These are phyloP conservation scores for Colletotrichum tropicicola DNA, from an alignment of 2,329 filamentous ascomycete genomes.

Conservation along the genomic window DNA sequence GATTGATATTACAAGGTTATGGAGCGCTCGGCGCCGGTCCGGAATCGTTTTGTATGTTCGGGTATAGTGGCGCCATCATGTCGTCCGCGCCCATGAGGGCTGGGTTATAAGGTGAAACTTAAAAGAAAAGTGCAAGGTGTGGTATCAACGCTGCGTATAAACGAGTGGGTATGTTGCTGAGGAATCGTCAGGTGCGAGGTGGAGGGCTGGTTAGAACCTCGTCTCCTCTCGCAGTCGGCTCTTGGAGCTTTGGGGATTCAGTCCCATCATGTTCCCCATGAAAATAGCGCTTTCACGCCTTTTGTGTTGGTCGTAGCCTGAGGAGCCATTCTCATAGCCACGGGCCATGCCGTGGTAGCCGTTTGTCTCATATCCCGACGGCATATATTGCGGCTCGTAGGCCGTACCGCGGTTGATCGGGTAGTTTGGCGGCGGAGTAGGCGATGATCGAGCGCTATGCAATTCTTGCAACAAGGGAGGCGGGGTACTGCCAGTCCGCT, in stretches of 20 bases:
- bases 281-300: slow-evolving; percentile 71
- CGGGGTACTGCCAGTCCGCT: slow-evolving; percentile 50
- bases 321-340: slow-evolving; percentile 45
- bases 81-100: slow-evolving; percentile 12
- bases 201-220: slow-evolving; percentile 46
- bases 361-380: slow-evolving; percentile 36
- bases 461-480: slow-evolving; percentile 53
- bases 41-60: slow-evolving; percentile 26
- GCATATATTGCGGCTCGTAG: slow-evolving; percentile 55
- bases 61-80: slow-evolving; percentile 28
- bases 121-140: slow-evolving; percentile 24
- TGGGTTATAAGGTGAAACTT: slow-evolving; percentile 11
- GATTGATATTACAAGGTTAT: slow-evolving; percentile 25
- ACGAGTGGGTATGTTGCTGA: slow-evolving; percentile 43
- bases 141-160: slow-evolving; percentile 35
- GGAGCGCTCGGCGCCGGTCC: slow-evolving; percentile 34
- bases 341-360: slow-evolving; percentile 28
- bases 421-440: slow-evolving; percentile 53
- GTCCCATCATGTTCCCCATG: slow-evolving; percentile 56
- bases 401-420: slow-evolving; percentile 38
- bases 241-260: slow-evolving; percentile 60
- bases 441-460: slow-evolving; percentile 45
- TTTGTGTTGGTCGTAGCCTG: slow-evolving; percentile 52
- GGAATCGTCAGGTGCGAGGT: slow-evolving; percentile 6
- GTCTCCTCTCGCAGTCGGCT: slow-evolving; percentile 65